phyloP scores from a whole-genome alignment of 768 basidiomycete species.

The Polyporus arcularius region DNA sequence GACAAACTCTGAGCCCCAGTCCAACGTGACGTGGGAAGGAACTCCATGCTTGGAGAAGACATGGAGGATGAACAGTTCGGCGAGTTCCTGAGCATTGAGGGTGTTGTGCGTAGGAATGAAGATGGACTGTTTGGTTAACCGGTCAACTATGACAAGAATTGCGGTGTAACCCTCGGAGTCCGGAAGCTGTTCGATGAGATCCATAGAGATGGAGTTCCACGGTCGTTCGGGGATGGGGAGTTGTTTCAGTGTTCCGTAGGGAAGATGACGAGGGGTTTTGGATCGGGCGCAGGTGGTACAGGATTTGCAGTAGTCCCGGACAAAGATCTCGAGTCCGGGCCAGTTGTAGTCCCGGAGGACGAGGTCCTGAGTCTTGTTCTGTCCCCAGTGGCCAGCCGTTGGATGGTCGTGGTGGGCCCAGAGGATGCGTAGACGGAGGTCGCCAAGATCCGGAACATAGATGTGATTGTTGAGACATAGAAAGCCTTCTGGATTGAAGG shows the following conservation, averaged over 20 bases:
- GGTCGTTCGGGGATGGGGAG: conserved; percentile 3
- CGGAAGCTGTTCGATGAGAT: conserved; percentile 28
- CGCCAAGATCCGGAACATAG: too few species aligned
- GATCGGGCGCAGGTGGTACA: conserved; percentile 29
- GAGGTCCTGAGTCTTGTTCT: conserved; percentile 16
- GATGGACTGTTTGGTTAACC: background rate
- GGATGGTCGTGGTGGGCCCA: too few species aligned
- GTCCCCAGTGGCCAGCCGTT: too few species aligned
- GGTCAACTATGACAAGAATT: conserved; percentile 24
- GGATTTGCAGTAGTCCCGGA: conserved; percentile 29
- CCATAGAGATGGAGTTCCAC: conserved; percentile 32
- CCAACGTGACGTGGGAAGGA: conserved; percentile 15
- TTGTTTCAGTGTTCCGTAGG: conserved; percentile 19
- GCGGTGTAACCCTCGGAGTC: conserved; percentile 6
- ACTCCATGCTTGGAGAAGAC: conserved; percentile 20
- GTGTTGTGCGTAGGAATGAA: background rate
- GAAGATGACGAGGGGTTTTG: conserved; percentile 26
- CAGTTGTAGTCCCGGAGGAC: conserved; percentile 32
- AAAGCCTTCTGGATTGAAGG: too few species aligned
- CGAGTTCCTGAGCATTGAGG: background rate
- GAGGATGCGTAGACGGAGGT: too few species aligned
- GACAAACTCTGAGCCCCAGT: conserved; percentile 16
- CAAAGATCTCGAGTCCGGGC: conserved; percentile 26
- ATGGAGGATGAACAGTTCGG: background rate
- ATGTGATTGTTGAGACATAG: too few species aligned